phyloP scores from a whole-genome alignment of 2,329 filamentous ascomycete species.

The Fusarium brevicatenulatum region DNA sequence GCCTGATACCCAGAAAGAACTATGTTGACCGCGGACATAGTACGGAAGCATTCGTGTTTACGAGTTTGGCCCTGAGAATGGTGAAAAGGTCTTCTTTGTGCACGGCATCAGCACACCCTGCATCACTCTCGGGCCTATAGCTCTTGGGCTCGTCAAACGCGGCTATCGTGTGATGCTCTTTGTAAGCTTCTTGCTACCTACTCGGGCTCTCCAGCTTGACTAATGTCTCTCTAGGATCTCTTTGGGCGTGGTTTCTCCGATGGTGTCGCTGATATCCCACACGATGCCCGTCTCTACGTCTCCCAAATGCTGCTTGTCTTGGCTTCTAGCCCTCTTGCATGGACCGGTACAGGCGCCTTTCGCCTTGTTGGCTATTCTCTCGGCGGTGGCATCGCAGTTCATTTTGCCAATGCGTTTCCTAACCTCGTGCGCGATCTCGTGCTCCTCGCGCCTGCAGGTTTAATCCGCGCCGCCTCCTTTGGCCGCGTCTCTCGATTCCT shows the following conservation, averaged over 20 bases:
- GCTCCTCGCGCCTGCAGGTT: slow-evolving; percentile 80
- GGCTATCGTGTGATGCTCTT: slow-evolving; percentile 87
- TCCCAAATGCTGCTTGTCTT: slow-evolving; percentile 77
- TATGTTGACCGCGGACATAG: slow-evolving; percentile 41
- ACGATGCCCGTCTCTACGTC: slow-evolving; percentile 78
- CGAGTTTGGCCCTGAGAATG: slow-evolving; percentile 81
- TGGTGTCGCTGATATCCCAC: slow-evolving; percentile 71
- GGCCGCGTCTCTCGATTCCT: slow-evolving; percentile 60
- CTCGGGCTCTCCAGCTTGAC: slow-evolving; percentile 12
- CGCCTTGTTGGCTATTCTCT: slow-evolving; percentile 82
- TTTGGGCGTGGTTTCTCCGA: slow-evolving; percentile 76
- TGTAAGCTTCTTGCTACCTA: slow-evolving; percentile 49
- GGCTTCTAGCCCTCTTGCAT: slow-evolving; percentile 74
- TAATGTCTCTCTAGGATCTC: slow-evolving; percentile 61
- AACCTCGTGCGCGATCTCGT: slow-evolving; percentile 74
- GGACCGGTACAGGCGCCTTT: slow-evolving; percentile 70
- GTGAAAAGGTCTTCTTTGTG: slow-evolving; percentile 79
- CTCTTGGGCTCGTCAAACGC: slow-evolving; percentile 71
- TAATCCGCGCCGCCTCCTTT: slow-evolving; percentile 70
- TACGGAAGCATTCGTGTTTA: slow-evolving; percentile 83
- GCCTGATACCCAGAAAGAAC: neutral
- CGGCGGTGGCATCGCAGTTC: slow-evolving; percentile 79
- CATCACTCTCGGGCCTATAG: slow-evolving; percentile 74
- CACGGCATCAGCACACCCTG: slow-evolving; percentile 89
- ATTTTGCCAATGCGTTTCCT: slow-evolving; percentile 79